These are phyloP conservation scores for Leccinum barrowsii DNA, from an alignment of 768 basidiomycete genomes.

Conservation along the genomic window DNA sequence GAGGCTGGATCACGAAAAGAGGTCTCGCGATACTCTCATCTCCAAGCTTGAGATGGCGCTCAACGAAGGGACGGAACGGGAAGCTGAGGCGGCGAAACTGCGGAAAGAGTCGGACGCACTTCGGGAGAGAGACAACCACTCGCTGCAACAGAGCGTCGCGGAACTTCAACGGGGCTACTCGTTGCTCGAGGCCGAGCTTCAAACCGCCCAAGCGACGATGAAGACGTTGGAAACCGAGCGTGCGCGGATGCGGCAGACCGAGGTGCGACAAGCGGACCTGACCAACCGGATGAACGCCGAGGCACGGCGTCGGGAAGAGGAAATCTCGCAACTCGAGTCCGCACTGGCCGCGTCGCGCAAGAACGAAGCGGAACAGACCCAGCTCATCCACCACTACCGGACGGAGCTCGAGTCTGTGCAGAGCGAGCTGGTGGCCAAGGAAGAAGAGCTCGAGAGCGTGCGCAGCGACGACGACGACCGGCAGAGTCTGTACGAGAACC, in stretches of 20 bases:
- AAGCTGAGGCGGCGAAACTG: conserved; percentile 43
- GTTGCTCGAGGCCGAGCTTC: conserved; percentile 61
- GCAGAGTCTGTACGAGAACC: too few species aligned
- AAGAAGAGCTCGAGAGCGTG: conserved; percentile 63
- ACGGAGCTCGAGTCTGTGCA: conserved; percentile 71
- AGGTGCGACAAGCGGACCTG: conserved; percentile 53
- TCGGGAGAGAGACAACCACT: conserved; percentile 50
- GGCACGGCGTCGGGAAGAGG: conserved; percentile 48
- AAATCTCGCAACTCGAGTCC: conserved; percentile 47
- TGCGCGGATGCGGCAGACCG: conserved; percentile 53
- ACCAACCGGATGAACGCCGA: conserved; percentile 49
- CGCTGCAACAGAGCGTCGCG: conserved; percentile 46
- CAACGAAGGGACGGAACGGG: conserved; percentile 51
- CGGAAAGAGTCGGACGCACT: conserved; percentile 42
- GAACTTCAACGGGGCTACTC: conserved; percentile 63
- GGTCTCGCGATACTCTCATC: conserved; percentile 54
- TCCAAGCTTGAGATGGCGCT: conserved; percentile 58
- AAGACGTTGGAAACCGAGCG: conserved; percentile 65
- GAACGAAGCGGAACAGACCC: conserved; percentile 57
- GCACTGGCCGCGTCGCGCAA: conserved; percentile 48
- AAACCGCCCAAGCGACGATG: conserved; percentile 48
- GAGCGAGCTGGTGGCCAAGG: conserved; percentile 55
- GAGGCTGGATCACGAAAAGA: conserved; percentile 49
- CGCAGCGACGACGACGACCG: conserved; percentile 30
- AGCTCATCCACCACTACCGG: conserved; percentile 59